phyloP scores from a whole-genome alignment of 345 rosid genomes.

The Boechera retrofracta region DNA sequence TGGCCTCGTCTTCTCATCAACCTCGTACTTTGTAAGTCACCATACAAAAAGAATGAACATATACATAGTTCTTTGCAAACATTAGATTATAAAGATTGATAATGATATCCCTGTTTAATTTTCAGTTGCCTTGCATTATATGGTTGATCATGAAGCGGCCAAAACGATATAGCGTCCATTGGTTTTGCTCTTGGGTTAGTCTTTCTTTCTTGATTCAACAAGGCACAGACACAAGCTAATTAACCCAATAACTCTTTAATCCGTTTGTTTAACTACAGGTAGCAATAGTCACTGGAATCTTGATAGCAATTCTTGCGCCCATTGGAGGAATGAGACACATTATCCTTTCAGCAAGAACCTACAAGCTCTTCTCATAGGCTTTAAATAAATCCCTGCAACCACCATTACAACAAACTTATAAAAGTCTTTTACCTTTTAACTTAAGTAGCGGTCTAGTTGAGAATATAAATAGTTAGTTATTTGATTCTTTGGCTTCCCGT shows the following conservation, averaged over 20 bases:
- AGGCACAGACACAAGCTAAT: not conserved
- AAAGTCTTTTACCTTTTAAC: not conserved
- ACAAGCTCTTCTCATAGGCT: slow-evolving; percentile 47
- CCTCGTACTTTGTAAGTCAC: slow-evolving; percentile 57
- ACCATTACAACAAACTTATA: slow-evolving; percentile 15
- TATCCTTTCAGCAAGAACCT: slow-evolving; percentile 44
- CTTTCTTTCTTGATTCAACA: slow-evolving; percentile 22
- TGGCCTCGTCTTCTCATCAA: slow-evolving; percentile 64
- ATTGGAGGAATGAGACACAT: slow-evolving; percentile 51
- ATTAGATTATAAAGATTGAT: not conserved
- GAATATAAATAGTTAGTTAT: slow-evolving; percentile 28
- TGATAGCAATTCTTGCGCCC: slow-evolving; percentile 44
- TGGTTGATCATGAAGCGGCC: slow-evolving; percentile 56
- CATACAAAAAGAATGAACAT: not conserved
- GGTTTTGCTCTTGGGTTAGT: slow-evolving; percentile 48
- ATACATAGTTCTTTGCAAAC: not conserved
- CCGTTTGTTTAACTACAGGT: slow-evolving; percentile 14
- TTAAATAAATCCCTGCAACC: not conserved
- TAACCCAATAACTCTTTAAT: not conserved
- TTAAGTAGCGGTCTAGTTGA: slow-evolving; percentile 37
- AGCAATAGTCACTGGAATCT: slow-evolving; percentile 36
- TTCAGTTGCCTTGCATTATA: slow-evolving; percentile 65
- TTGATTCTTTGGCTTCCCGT: slow-evolving; percentile 22
- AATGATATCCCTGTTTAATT: not conserved
- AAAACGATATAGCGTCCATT: slow-evolving; percentile 39